Conservation (phyloP, 2,329 filamentous ascomycete species). For the Didymella segeticola region DNA sequence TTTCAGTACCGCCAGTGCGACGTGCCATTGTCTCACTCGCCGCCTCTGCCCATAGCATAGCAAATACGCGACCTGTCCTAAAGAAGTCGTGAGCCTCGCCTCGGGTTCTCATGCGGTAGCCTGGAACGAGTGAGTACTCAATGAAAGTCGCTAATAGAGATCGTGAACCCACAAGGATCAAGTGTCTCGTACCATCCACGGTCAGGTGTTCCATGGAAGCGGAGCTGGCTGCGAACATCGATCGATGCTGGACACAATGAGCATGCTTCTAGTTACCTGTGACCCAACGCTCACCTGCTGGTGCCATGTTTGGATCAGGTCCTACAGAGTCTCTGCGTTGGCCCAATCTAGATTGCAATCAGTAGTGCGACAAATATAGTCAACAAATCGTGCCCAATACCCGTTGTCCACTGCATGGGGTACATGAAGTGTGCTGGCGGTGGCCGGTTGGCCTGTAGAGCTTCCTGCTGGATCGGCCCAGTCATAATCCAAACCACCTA, state of each 20-base stretch:
- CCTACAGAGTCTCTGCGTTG: not conserved
- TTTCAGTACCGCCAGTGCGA: not conserved
- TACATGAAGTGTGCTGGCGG: no score
- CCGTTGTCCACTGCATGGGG: no score
- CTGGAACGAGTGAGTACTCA: slow-evolving; percentile 1
- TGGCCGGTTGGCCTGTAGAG: no score
- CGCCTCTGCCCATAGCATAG: slow-evolving; percentile 30
- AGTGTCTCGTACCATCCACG: slow-evolving; percentile 15
- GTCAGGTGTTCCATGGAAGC: slow-evolving; percentile 1
- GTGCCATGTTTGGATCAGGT: not conserved
- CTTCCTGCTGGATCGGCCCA: no score
- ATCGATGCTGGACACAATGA: not conserved
- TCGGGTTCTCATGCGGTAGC: slow-evolving; percentile 28
- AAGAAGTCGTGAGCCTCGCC: slow-evolving; percentile 26
- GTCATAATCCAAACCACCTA: no score
- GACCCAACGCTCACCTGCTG: not conserved
- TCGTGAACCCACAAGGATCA: slow-evolving; percentile 8
- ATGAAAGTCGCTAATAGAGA: not conserved
- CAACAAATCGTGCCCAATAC: no score
- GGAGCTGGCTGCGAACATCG: not conserved
- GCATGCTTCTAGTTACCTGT: no score
- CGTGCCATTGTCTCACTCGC: slow-evolving; percentile 5
- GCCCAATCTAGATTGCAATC: not conserved
- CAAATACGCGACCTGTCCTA: slow-evolving; percentile 26
- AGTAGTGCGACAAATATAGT: no score